Base-by-base conservation (phyloP, 352 stramenopile genomes). In the Globisporangium recalcitrans region DNA sequence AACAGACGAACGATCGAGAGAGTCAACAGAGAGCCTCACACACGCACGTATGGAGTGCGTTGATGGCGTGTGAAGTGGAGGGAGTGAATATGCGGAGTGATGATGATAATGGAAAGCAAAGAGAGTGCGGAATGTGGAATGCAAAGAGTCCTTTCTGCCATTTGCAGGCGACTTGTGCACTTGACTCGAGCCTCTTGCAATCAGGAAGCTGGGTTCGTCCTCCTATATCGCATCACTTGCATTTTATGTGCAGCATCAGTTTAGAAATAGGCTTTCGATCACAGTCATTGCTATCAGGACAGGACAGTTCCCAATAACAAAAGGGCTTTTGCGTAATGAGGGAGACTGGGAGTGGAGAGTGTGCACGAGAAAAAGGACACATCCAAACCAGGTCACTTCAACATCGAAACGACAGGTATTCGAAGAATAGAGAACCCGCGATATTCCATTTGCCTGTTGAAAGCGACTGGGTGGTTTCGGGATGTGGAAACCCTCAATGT, bases 341-440 rank as follows among this genome's bases (percentile, higher is more conserved):
- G 34, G 0, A 7, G 34, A 42, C 14, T n/a, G n/a, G n/a, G n/a
- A n/a, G n/a, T n/a, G n/a, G n/a, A 42, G 5, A 42, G 16, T 5
- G 9, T 11, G 38, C 6, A 8, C 14, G 16, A 21, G 5, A 46
- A 16, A 46, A 22, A 46, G 16, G 32, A 11, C 21, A 11, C 22
- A 54, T 54, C 48, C 48, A 54, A 52, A 31, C 16, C n/a, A 21
- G 11, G 4, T 3, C 48, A 36, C 48, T 54, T 54, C 48, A 54
- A 54, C 26, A 34, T 54, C 48, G 48, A 54, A 54, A 52, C 46
- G 21, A 52, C 46, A 52, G 21, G 36, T 54, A 24, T 36, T 54
- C 24, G 48, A 54, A 54, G 13, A 54, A 54, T 54, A 54, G 26
- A 36, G 14, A 38, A 24, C 16, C 48, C n/a, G 7, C 5, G 44